Evolutionary conservation across 257 asterid species (phyloP).

Genomic region (Rehmannia glutinosa): DNA sequence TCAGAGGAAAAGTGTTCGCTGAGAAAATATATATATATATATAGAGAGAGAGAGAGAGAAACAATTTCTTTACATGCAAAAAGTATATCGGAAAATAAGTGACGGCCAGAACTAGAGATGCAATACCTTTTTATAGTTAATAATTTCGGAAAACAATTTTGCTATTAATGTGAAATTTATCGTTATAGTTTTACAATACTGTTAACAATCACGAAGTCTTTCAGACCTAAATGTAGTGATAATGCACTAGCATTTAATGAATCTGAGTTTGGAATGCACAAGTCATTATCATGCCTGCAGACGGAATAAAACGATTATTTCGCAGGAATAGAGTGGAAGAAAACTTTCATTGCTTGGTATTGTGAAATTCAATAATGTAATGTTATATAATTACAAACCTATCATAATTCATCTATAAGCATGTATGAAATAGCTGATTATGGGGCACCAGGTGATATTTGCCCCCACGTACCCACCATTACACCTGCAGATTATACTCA

Average conservation of each 20-base stretch:
- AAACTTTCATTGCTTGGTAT: not conserved
- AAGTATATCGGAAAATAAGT: not conserved
- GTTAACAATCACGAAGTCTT: not conserved
- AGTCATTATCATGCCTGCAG: not conserved
- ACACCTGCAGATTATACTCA: no score
- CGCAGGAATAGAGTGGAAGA: not conserved
- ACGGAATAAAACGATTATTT: constrained; percentile 6
- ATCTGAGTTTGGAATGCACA: not conserved
- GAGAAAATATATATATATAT: no score
- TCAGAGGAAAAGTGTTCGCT: not conserved
- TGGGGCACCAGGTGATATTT: no score
- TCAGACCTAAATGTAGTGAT: not conserved
- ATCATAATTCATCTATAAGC: not conserved
- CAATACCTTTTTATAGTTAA: not conserved
- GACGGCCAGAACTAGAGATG: not conserved
- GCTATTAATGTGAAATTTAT: not conserved
- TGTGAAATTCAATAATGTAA: not conserved
- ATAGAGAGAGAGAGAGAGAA: not conserved
- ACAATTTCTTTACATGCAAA: not conserved
- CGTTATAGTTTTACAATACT: not conserved
- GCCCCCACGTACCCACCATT: no score
- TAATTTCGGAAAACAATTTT: not conserved
- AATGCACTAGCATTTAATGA: not conserved
- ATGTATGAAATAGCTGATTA: not conserved
- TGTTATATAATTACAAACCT: not conserved